Percentiles rank a stretch among this genome's conserved stretches.
phyloP scores from a whole-genome alignment of 2,329 filamentous ascomycete genomes.

The Chalaropsis thielavioides region DNA sequence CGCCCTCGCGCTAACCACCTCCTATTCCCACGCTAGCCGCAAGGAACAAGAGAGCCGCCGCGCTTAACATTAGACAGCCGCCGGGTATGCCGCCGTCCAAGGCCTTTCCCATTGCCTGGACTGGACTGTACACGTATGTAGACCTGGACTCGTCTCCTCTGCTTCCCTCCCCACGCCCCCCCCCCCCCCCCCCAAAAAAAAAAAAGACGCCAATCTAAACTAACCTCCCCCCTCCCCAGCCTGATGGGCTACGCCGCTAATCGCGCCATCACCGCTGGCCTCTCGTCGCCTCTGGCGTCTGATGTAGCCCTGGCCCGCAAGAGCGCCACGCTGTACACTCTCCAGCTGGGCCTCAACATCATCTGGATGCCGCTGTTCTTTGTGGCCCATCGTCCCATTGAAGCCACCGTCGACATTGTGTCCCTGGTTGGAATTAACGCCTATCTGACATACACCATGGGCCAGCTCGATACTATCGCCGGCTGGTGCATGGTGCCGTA shows the following conservation, averaged over 20 bases:
- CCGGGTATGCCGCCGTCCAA: constrained; percentile 45
- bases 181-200: neutral
- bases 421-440: constrained; percentile 56
- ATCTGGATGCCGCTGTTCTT: constrained; percentile 93
- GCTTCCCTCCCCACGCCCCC: neutral
- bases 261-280: constrained; percentile 52
- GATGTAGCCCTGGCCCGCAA: constrained; percentile 47
- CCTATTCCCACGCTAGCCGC: constrained; percentile 33
- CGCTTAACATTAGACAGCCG: constrained; percentile 45
- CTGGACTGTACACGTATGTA: constrained; percentile 43
- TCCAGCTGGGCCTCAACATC: constrained; percentile 74
- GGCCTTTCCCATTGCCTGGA: constrained; percentile 53
- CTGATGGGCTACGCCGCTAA: constrained; percentile 84
- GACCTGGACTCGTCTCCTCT: too few species aligned
- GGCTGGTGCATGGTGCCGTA: constrained; percentile 70
- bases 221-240: constrained; percentile 20
- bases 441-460: constrained; percentile 65
- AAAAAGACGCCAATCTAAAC: neutral
- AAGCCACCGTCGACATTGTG: constrained; percentile 62
- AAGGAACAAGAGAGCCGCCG: constrained; percentile 40
- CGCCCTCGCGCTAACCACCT: constrained; percentile 5
- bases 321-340: constrained; percentile 66
- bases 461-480: constrained; percentile 54
- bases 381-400: constrained; percentile 53
- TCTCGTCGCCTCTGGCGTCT: constrained; percentile 32